Conservation (phyloP, 2,329 filamentous ascomycete genomes). For the Aureobasidium mangrovei region DNA sequence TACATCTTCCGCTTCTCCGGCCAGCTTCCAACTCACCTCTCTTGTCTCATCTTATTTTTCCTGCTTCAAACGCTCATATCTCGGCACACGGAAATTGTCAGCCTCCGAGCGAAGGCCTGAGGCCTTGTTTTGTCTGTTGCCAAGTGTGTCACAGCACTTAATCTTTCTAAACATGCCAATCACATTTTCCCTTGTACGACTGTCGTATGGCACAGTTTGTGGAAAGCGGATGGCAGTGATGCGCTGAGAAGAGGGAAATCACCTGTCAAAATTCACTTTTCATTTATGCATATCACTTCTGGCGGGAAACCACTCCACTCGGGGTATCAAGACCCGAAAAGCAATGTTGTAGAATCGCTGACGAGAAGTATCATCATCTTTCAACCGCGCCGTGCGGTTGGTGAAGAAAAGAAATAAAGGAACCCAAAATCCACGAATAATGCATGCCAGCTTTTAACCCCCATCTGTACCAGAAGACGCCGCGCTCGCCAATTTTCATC, state of each 20-base stretch:
- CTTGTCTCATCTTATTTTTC: neutral
- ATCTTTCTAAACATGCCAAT: no score
- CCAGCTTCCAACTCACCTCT: no score
- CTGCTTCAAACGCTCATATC: slow-evolving; percentile 4
- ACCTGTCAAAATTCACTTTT: no score
- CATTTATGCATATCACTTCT: no score
- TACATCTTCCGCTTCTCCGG: neutral
- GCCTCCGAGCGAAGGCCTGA: neutral
- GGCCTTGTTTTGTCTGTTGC: neutral
- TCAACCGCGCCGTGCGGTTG: neutral
- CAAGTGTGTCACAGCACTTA: no score
- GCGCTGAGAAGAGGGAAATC: no score
- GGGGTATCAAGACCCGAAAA: neutral
- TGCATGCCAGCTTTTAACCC: neutral
- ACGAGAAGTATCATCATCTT: neutral
- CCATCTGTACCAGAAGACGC: neutral
- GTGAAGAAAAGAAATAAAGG: neutral
- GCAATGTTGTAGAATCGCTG: neutral
- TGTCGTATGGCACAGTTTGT: no score
- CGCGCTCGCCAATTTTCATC: neutral
- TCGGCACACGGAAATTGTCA: slow-evolving; percentile 7
- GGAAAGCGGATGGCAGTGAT: no score
- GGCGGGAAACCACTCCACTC: no score
- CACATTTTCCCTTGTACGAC: no score
- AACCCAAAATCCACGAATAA: neutral